phyloP scores from a whole-genome alignment of 225 moss, liverwort and hornwort genomes.

The Antitrichia curtipendula region DNA sequence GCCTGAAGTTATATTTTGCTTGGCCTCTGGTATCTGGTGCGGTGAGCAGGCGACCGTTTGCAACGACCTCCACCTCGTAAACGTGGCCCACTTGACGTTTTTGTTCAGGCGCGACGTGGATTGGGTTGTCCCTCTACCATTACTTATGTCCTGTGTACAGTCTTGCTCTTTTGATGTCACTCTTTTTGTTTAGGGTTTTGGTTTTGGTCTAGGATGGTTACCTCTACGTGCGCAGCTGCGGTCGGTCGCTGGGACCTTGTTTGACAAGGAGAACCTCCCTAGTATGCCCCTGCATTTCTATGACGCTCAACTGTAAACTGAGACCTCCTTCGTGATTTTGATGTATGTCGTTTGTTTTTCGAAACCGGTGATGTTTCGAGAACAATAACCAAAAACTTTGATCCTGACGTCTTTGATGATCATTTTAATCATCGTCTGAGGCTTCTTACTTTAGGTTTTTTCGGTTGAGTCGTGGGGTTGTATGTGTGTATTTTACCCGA shows the following conservation, averaged over 20 bases:
- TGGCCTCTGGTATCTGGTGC: constrained; percentile 14
- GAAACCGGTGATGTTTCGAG: constrained; percentile 5
- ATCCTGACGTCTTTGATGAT: constrained; percentile 18
- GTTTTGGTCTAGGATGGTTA: background rate
- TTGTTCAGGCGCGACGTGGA: constrained; percentile 8
- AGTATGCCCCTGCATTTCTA: constrained; percentile 10
- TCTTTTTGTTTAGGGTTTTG: background rate
- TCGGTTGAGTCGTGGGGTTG: background rate
- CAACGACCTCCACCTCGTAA: constrained; percentile 9
- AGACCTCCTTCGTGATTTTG: background rate
- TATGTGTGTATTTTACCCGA: no score
- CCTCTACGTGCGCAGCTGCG: constrained; percentile 18
- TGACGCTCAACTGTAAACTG: constrained; percentile 2
- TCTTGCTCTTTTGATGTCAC: background rate
- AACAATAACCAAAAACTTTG: constrained; percentile 8
- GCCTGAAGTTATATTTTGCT: no score
- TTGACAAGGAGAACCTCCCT: constrained; percentile 25
- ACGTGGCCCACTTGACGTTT: background rate
- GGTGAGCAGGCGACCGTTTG: background rate
- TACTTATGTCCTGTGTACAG: background rate
- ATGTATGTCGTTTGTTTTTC: background rate
- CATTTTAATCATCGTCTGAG: background rate
- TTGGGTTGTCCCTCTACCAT: constrained; percentile 9
- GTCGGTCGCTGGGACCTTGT: constrained; percentile 13
- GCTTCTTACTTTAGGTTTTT: background rate